A percentile compares a stretch with the other conserved stretches of the same genome.
These are phyloP conservation scores for Discostella pseudostelligera DNA, from an alignment of 108 stramenopile species.

Conservation along the genomic window DNA sequence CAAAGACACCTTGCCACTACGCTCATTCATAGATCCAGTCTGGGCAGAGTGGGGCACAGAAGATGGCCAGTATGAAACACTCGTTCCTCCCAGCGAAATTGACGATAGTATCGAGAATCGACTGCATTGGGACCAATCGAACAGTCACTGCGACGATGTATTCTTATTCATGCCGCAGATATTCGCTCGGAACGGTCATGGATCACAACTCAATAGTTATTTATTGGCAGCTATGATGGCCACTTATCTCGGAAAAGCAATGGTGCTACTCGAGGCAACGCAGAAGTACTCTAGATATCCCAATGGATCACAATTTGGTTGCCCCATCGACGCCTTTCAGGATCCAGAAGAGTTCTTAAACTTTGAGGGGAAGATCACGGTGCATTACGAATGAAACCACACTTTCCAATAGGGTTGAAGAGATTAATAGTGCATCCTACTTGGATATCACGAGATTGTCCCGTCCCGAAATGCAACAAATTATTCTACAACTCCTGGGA, in stretches of 20 bases:
- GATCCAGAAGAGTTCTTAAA: conserved; percentile 3
- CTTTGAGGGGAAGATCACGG: conserved; percentile 12
- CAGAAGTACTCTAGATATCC: conserved; percentile 15
- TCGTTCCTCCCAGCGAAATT: conserved; percentile 19
- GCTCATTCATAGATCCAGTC: conserved; percentile 7
- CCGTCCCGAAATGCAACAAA: conserved; percentile 20
- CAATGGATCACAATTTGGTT: conserved; percentile 34
- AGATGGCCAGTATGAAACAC: conserved; percentile 14
- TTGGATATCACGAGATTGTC: conserved; percentile 29
- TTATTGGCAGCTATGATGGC: conserved; percentile 19
- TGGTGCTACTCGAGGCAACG: conserved; percentile 21
- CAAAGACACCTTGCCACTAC: background rate
- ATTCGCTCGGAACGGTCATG: conserved; percentile 20
- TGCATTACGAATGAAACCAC: conserved; percentile 8
- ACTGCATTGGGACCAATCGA: conserved; percentile 6
- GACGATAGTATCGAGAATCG: conserved; percentile 21
- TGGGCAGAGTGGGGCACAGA: conserved; percentile 14
- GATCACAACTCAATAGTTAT: conserved; percentile 27
- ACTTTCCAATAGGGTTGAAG: conserved; percentile 33
- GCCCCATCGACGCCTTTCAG: conserved; percentile 28
- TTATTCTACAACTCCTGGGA: conserved; percentile 17
- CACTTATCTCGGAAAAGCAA: conserved; percentile 16
- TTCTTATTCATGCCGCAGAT: conserved; percentile 9
- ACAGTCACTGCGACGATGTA: conserved; percentile 9
- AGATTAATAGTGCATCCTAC: conserved; percentile 32